These are phyloP conservation scores for Aspergillus bridgeri DNA, from an alignment of 495 filamentous ascomycete species.

Conservation along the genomic window DNA sequence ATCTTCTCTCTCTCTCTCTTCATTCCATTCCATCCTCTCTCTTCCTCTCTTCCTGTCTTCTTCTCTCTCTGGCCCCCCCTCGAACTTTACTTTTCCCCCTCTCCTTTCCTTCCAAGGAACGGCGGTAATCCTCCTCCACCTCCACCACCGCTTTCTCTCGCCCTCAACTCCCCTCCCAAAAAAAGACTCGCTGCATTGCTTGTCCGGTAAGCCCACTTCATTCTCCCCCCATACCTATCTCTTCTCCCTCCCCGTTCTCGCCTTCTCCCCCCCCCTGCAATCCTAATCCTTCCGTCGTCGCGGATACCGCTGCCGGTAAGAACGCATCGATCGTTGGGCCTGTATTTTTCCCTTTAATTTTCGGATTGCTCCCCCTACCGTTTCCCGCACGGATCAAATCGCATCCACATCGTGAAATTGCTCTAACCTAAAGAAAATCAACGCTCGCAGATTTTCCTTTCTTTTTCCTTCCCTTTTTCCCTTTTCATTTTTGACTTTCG, in stretches of 20 bases:
- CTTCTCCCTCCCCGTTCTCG: background rate
- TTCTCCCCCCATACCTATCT: background rate
- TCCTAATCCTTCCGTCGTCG: background rate
- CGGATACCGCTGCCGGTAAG: background rate
- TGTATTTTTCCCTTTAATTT: background rate
- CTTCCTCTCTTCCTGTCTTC: slow-evolving; percentile 5
- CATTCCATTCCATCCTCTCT: slow-evolving; percentile 7
- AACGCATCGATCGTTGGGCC: background rate
- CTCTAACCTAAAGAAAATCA: background rate
- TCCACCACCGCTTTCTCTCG: slow-evolving; percentile 1
- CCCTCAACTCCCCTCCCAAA: background rate
- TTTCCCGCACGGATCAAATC: background rate
- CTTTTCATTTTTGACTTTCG: slow-evolving; percentile 1
- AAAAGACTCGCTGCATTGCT: slow-evolving; percentile 2
- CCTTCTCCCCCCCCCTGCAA: background rate
- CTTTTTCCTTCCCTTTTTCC: background rate
- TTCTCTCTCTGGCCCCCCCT: background rate
- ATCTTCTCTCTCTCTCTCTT: background rate
- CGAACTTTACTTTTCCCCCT: background rate
- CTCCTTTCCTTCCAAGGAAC: no score
- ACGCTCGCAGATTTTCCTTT: background rate
- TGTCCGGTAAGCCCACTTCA: slow-evolving; percentile 9
- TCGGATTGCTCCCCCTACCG: background rate
- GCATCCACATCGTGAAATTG: background rate
- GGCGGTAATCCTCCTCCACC: background rate